Conservation (phyloP, 352 stramenopile genomes). For the Lagenidium giganteum region DNA sequence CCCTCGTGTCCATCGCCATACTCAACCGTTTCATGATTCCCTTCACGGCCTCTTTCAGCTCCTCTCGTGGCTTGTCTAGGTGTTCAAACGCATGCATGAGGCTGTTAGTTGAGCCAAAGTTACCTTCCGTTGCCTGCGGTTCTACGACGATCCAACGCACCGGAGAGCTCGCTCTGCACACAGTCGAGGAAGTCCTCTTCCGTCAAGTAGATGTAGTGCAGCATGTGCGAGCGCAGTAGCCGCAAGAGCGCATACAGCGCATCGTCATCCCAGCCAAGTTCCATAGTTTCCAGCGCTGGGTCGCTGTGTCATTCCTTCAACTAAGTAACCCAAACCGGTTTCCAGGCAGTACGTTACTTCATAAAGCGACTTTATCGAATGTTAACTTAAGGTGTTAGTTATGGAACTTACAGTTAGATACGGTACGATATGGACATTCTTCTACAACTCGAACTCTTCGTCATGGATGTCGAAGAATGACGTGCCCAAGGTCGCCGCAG, state of each 20-base stretch:
- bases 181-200: conserved; percentile 35
- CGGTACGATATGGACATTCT: too few species aligned
- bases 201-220: conserved; percentile 58
- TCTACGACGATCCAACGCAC: conserved; percentile 19
- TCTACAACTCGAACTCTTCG: conserved; percentile 16
- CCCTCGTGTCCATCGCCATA: conserved; percentile 55
- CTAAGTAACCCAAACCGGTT: too few species aligned
- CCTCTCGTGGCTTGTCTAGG: conserved; percentile 23
- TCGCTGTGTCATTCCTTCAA: conserved; percentile 5
- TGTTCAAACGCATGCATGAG: conserved; percentile 17
- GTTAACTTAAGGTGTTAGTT: background rate
- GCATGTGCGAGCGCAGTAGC: conserved; percentile 42
- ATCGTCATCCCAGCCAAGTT: conserved; percentile 42
- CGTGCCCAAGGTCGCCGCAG: conserved; percentile 4
- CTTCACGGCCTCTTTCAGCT: conserved; percentile 43
- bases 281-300: conserved; percentile 14
- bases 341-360: too few species aligned
- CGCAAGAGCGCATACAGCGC: conserved; percentile 46
- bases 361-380: too few species aligned
- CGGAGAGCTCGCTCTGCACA: conserved; percentile 32
- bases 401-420: background rate
- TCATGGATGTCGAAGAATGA: conserved; percentile 13
- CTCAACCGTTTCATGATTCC: conserved; percentile 54
- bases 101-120: too few species aligned
- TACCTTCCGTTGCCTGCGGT: too few species aligned